phyloP scores from a whole-genome alignment of 2,329 filamentous ascomycete genomes.

The Colletotrichum cordylinicola region DNA sequence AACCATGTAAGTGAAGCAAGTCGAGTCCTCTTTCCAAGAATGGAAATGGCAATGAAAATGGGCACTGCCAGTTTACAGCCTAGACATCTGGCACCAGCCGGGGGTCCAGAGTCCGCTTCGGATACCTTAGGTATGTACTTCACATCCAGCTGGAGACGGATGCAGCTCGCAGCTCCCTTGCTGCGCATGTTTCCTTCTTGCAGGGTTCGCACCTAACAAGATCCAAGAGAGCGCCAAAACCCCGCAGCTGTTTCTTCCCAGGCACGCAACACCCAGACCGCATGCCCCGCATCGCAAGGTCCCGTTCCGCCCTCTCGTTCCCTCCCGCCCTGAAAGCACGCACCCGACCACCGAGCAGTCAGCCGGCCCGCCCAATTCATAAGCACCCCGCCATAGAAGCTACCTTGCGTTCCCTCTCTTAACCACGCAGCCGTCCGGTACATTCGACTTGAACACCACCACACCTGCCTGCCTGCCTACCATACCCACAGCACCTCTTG shows the following conservation, averaged over 20 bases:
- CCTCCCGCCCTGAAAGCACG: background rate
- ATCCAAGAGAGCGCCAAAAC: background rate
- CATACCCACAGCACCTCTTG: background rate
- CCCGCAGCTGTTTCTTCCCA: constrained; percentile 5
- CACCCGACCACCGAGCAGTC: background rate
- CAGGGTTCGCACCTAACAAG: constrained; percentile 3
- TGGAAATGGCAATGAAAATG: background rate
- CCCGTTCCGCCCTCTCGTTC: background rate
- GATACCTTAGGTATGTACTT: background rate
- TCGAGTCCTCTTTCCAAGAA: background rate
- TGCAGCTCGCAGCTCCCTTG: background rate
- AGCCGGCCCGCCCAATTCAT: background rate
- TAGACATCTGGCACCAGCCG: background rate
- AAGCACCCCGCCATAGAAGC: background rate
- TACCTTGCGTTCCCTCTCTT: background rate
- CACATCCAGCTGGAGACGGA: background rate
- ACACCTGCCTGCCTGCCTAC: background rate
- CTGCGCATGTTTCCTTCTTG: background rate
- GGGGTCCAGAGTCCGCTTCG: background rate
- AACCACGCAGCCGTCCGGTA: background rate
- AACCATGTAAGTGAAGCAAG: background rate
- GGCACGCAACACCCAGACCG: constrained; percentile 7
- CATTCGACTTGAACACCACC: background rate
- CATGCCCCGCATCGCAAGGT: constrained; percentile 20
- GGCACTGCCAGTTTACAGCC: background rate